A percentile compares a stretch with the other conserved stretches of the same genome.
phyloP scores from a whole-genome alignment of 2,329 filamentous ascomycete genomes.

The Alternaria arborescens region DNA sequence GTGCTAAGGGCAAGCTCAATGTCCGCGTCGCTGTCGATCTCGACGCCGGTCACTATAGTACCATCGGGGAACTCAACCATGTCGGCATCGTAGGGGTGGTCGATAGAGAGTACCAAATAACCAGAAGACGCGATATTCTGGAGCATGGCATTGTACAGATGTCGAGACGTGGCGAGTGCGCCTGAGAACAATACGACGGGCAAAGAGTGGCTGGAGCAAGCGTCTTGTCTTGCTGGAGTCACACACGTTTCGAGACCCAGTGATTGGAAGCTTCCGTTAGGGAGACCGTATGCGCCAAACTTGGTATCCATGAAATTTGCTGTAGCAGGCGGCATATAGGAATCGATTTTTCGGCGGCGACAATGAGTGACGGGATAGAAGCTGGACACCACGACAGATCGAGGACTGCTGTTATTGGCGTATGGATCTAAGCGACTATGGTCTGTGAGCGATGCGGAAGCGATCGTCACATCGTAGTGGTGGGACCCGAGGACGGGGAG shows the following conservation, averaged over 20 bases:
- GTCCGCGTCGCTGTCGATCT: conserved; percentile 33
- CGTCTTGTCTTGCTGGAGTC: neutral
- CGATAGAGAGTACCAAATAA: conserved; percentile 59
- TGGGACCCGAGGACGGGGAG: conserved; percentile 25
- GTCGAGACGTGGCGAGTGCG: conserved; percentile 55
- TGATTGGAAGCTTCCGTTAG: conserved; percentile 34
- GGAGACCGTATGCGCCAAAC: conserved; percentile 36
- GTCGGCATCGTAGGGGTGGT: conserved; percentile 60
- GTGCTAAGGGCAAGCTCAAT: conserved; percentile 31
- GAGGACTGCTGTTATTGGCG: conserved; percentile 24
- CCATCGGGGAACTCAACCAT: conserved; percentile 62
- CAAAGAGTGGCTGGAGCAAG: conserved; percentile 1
- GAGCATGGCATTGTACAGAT: conserved; percentile 56
- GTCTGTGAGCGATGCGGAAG: conserved; percentile 28
- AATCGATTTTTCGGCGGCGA: conserved; percentile 7
- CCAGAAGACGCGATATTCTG: conserved; percentile 59
- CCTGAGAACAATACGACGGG: conserved; percentile 56
- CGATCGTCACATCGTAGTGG: conserved; percentile 23
- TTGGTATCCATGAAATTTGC: conserved; percentile 32
- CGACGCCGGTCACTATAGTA: conserved; percentile 36
- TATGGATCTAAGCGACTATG: conserved; percentile 30
- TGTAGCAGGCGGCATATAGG: conserved; percentile 38
- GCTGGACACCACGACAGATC: conserved; percentile 37
- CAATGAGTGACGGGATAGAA: conserved; percentile 32
- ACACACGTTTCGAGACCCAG: conserved; percentile 30